These are phyloP conservation scores for Pythium scleroteichum DNA, from an alignment of 352 stramenopile genomes.

Conservation along the genomic window DNA sequence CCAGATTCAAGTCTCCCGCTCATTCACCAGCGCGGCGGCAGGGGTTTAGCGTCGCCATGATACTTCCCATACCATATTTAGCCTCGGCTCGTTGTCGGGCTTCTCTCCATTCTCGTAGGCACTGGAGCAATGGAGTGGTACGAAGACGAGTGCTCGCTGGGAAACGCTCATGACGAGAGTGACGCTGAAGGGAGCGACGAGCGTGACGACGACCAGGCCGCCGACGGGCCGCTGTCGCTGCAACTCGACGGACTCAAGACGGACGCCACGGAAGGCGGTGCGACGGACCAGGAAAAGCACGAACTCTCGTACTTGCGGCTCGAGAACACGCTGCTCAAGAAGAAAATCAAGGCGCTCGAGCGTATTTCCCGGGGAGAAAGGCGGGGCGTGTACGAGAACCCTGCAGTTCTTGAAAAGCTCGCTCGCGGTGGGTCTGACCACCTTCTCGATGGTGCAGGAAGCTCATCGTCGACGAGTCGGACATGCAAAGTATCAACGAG, in stretches of 20 bases:
- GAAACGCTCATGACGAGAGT: constrained; percentile 3
- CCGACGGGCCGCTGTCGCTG: constrained; percentile 11
- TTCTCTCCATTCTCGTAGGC: too few relatives aligned
- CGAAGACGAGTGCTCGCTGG: neutral
- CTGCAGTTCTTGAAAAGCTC: neutral
- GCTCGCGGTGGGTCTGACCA: neutral
- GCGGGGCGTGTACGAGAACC: constrained; percentile 27
- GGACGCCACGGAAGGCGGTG: constrained; percentile 1
- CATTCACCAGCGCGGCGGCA: constrained; percentile 14
- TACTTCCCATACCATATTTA: constrained; percentile 11
- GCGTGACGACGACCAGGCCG: constrained; percentile 3
- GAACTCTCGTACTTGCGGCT: constrained; percentile 53
- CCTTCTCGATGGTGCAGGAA: constrained; percentile 30
- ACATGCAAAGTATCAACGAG: constrained; percentile 72
- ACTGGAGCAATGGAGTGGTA: neutral
- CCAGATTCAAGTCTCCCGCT: constrained; percentile 23
- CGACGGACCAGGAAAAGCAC: constrained; percentile 30
- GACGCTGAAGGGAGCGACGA: constrained; percentile 3
- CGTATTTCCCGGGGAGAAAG: constrained; percentile 48
- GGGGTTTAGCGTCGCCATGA: constrained; percentile 1
- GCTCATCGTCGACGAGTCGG: constrained; percentile 49
- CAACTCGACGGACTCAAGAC: constrained; percentile 15
- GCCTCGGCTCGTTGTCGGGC: neutral
- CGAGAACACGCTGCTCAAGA: constrained; percentile 69
- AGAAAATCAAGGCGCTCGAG: constrained; percentile 72